Evolutionary conservation across 495 filamentous ascomycete genomes (phyloP), one percentile per base, ranked within the genome.

Genomic region (Penicillium roqueforti): DNA sequence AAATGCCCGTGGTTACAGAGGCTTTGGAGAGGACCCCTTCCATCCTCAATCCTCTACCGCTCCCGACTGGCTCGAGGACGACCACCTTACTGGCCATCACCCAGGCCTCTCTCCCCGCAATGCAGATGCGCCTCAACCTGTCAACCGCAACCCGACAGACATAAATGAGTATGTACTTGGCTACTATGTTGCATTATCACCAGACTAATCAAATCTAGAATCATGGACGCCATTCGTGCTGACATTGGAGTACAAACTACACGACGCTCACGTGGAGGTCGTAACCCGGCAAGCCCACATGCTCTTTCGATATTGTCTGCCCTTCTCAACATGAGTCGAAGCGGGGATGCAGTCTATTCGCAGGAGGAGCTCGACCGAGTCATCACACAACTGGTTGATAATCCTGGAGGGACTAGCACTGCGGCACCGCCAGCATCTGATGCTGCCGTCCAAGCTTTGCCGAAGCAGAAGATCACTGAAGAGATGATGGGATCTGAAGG

Each of bases 281-380:
- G 58, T 20, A 51, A 63, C 19, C 55, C 62, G 53, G 54, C 63
- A 26, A 60, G 54, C 8, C 57, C 60, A 5, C 68, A 66, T 36
- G 68, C 72, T n/a, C 51, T 73, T 25, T 61, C 64, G 3, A 65
- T 71, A 25, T 58, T 74, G 20, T 75, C 68, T 8, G 68, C 73
- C 5, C 56, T 92, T 32, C 66, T 91, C 36, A 83, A 82, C 56
- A 75, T 85, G 28, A 82, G 76, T 7, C 76, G 77, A 5, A 76
- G 80, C 49, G 90, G 90, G 13, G 92, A 97, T 67, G 89, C 85
- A n/a, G 93, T 96, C 1, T 95, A 90, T 62, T 84, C 87, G 1
- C 89, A 97, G 73, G 91, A 93, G 71, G 91, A 88, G 13, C 72
- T 97, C 1, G 92, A 98, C 66, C 83, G 88, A 29, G 87, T 98